Conservation (phyloP, 2,329 filamentous ascomycete species). For the Penicillium sp. region DNA sequence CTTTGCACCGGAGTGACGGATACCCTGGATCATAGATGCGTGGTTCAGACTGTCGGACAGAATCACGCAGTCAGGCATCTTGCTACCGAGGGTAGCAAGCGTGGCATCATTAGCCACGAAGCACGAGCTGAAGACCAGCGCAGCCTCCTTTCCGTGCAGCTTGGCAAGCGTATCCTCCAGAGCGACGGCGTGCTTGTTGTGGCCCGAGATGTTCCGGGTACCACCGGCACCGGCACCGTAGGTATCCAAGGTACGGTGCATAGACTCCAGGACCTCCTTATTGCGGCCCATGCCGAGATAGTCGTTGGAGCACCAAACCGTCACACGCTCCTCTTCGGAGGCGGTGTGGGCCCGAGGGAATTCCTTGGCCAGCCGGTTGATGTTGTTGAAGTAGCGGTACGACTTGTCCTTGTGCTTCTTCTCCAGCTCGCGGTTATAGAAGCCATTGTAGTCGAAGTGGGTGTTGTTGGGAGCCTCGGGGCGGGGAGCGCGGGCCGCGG, state of each 20-base stretch:
- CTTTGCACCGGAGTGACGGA: conserved; percentile 91
- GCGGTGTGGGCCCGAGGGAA: conserved; percentile 94
- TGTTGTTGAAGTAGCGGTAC: conserved; percentile 99
- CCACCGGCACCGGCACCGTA: conserved; percentile 95
- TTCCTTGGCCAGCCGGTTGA: conserved; percentile 94
- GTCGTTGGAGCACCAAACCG: conserved; percentile 98
- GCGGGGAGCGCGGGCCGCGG: conserved; percentile 39
- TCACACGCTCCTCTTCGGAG: conserved; percentile 75
- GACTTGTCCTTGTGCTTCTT: conserved; percentile 99
- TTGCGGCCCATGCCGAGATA: conserved; percentile 98
- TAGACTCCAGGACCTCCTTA: conserved; percentile 73
- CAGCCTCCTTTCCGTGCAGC: conserved; percentile 84
- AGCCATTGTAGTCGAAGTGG: conserved; percentile 85
- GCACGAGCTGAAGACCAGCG: conserved; percentile 93
- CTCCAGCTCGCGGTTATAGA: conserved; percentile 82
- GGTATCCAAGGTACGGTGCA: conserved; percentile 91
- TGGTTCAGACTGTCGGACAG: conserved; percentile 97
- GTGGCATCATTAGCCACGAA: conserved; percentile 98
- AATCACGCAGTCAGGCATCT: conserved; percentile 93
- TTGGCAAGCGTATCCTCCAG: conserved; percentile 78
- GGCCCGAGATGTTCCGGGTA: conserved; percentile 94
- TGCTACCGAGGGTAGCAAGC: conserved; percentile 91
- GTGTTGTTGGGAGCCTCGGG: conserved; percentile 46
- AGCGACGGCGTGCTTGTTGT: conserved; percentile 88
- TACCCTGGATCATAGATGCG: conserved; percentile 98